phyloP scores from a whole-genome alignment of 2,329 filamentous ascomycete genomes.

The Diaporthe citriasiana region DNA sequence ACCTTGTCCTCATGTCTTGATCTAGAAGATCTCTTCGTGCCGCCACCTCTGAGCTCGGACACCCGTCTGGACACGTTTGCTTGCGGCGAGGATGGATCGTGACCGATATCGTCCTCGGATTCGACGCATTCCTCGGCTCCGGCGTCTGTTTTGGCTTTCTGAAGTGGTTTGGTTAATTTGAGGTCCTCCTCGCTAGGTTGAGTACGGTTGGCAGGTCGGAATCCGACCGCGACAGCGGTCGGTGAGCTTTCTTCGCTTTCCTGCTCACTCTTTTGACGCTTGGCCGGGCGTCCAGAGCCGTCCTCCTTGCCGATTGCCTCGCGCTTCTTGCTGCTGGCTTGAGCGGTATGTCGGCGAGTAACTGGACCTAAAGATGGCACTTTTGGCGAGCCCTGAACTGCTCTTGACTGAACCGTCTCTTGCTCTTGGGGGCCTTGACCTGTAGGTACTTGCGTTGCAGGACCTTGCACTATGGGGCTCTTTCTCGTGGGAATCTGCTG shows the following conservation, averaged over 20 bases:
- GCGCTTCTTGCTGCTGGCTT: not conserved
- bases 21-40: constrained; percentile 14
- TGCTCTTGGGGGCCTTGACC: not conserved
- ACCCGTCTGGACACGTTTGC: constrained; percentile 10
- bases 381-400: not conserved
- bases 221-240: not conserved
- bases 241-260: not conserved
- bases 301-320: not conserved
- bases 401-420: not conserved
- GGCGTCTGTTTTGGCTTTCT: not conserved
- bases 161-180: not conserved
- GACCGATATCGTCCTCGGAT: not conserved
- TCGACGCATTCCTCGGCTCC: not conserved
- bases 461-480: not conserved
- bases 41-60: constrained; percentile 14
- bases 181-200: constrained; percentile 8
- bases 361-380: not conserved
- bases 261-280: not conserved
- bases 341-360: not conserved
- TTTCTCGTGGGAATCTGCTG: not conserved
- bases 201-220: not conserved
- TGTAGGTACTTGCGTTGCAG: not conserved
- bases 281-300: not conserved
- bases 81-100: not conserved
- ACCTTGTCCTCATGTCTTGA: not conserved